Base-by-base conservation (phyloP, 2,329 filamentous ascomycete species). In the Fusarium sp. region DNA sequence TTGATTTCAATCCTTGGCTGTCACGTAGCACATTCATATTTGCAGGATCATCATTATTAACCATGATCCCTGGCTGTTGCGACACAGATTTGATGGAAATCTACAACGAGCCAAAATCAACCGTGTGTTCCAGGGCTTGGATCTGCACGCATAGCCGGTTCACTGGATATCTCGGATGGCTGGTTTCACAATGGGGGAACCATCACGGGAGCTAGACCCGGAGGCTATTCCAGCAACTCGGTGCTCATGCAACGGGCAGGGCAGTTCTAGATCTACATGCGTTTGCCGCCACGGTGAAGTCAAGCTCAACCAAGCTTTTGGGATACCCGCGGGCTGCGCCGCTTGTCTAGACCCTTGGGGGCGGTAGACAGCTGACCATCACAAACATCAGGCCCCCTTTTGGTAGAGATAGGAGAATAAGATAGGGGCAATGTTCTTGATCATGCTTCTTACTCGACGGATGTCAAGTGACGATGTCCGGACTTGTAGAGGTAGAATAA, bases 251-350 rank as follows among this genome's bases (percentile, higher is more conserved):
- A 14, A 20, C 37, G 13, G 39, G 27, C 35, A 24, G 27, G 39
- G 27, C 11, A 29, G 27, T 58, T 57, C 45, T 37, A 54, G 60
- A 67, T 24, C 70, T 39, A 22, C 22, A 13, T 61, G 31, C 71
- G 35, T 57, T 65, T 31, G 50, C 71, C 73, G 63, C 71, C 71
- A 65, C 71, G 70, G 41, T 64, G 24, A 74, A 43, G 63, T 65
- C 56, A 68, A 65, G 71, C 64, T 74, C 35, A 41, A 45, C 24
- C 39, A 45, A 61, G 39, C 39, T 43, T 61, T 61, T 45, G 27
- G 27, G 31, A 22, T 33, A 61, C 58, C 24, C 35, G 35, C 43
- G 29, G 27, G 50, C 68, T 74, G 71, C 68, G 71, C 71, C 71
- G 31, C 68, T 72, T 68, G 59, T 57, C 67, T 60, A 43, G 71